Percentiles rank a stretch among this genome's conserved stretches.
These are phyloP conservation scores for Suillus americanus DNA, from an alignment of 768 basidiomycete species.

Conservation along the genomic window DNA sequence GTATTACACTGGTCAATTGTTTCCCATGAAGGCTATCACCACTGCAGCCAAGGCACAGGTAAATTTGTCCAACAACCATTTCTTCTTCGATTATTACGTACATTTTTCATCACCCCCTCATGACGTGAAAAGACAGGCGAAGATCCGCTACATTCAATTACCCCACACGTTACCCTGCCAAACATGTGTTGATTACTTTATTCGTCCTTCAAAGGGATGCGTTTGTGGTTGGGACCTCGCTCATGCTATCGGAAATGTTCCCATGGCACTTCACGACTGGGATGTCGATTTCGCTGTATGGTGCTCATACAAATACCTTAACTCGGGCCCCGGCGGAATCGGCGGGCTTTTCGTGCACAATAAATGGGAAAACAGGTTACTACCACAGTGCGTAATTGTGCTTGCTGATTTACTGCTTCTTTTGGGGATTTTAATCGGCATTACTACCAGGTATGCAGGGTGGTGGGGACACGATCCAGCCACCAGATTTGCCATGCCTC, in stretches of 20 bases:
- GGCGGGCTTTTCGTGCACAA: conserved; percentile 91
- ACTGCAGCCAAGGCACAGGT: conserved; percentile 83
- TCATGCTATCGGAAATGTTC: conserved; percentile 93
- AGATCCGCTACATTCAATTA: conserved; percentile 15
- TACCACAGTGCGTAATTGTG: conserved; percentile 56
- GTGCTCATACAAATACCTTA: conserved; percentile 99
- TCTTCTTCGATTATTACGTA: conserved; percentile 27
- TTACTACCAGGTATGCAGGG: conserved; percentile 69
- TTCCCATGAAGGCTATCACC: conserved; percentile 85
- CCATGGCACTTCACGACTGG: conserved; percentile 89
- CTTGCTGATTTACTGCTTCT: conserved; percentile 11
- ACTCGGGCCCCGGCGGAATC: conserved; percentile 96
- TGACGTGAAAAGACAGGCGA: conserved; percentile 12
- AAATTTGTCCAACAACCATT: conserved; percentile 20
- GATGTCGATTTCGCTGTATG: conserved; percentile 96
- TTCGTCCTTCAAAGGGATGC: conserved; percentile 63
- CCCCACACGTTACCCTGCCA: conserved; percentile 11
- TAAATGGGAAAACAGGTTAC: conserved; percentile 64
- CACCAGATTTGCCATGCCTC: conserved; percentile 91
- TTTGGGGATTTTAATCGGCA: conserved; percentile 15
- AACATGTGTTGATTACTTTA: conserved; percentile 15
- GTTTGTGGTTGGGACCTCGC: conserved; percentile 97
- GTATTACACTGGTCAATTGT: conserved; percentile 96
- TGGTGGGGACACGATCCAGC: conserved; percentile 96
- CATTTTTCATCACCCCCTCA: conserved; percentile 5